Evolutionary conservation across 1,139 yeast genomes (phyloP), one percentile per base, ranked within the genome.

Genomic region (Pichia sp.): DNA sequence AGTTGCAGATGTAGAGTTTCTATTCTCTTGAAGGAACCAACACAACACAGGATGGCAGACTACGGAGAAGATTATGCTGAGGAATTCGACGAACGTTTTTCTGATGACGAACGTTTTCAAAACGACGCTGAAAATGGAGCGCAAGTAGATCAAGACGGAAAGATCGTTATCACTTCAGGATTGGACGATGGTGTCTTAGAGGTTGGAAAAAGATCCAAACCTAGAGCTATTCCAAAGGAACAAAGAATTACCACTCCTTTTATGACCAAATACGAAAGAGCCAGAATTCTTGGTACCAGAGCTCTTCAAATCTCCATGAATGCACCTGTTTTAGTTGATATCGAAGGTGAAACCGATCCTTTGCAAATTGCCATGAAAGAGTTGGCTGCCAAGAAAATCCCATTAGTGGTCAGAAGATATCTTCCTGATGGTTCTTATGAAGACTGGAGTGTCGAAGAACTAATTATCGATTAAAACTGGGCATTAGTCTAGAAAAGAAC

Each of bases 331-430:
- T 77, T 92, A 62, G 98, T 94, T 39, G 98, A 94, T 58, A 78
- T 92, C 50, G 99, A 92, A 68, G 98, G 98, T 59, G 99, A 94
- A 65, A 92, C 98, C 6, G 99, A 92, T 65, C 98, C 99, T n/a
- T 72, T 92, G 60, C 96, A 90, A 65, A 92, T 92, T 50, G 97
- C 99, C 49, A 85, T 88, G 88, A 92, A 94, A 66, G 99, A 92
- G 65, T 75, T 92, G 54, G 78, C 95, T 1, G 97, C 92, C 64
- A 83, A 87, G 66, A 92, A 90, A 65, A 88, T 94, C 47, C 99
- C 98, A 2, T 73, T 92, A 60, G 95, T 94, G 40, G 86, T 92
- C 45, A 80, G 99, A 73, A 77, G 99, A 66, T 94, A 88, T 63
- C 74, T 92, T 58, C 98, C 99, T 1, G 98, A 94, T 64, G 96